These are phyloP conservation scores for Aureobasidium lini DNA, from an alignment of 2,329 filamentous ascomycete genomes.

Conservation along the genomic window DNA sequence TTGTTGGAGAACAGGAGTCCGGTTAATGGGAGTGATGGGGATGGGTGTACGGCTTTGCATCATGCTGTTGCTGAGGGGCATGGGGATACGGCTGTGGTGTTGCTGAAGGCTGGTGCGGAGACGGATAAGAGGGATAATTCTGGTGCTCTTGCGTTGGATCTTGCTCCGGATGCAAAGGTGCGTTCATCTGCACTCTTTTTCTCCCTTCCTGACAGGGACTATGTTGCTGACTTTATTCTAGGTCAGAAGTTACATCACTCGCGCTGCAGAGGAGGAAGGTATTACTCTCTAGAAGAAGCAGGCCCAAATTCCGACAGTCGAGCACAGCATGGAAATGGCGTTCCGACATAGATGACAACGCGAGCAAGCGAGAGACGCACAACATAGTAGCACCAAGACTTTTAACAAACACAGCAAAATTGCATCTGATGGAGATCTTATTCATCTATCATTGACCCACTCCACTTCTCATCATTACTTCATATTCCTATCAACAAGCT, in stretches of 20 bases:
- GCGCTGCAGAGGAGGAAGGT: constrained; percentile 75
- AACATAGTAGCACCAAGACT: neutral
- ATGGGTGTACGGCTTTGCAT: constrained; percentile 83
- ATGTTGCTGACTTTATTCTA: neutral
- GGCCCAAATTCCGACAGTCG: neutral
- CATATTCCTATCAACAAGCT: constrained; percentile 60
- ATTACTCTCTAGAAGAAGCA: constrained; percentile 47
- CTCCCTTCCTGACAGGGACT: no score
- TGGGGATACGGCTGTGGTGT: constrained; percentile 71
- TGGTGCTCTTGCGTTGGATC: constrained; percentile 65
- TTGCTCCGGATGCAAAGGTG: constrained; percentile 81
- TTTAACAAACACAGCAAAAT: neutral
- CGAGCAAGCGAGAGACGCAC: no score
- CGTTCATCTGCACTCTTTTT: neutral
- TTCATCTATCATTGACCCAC: neutral
- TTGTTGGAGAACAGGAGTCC: constrained; percentile 72
- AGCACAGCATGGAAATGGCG: neutral
- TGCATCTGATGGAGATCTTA: neutral
- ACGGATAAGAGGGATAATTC: constrained; percentile 66
- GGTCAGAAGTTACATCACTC: constrained; percentile 59
- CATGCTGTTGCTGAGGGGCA: constrained; percentile 71
- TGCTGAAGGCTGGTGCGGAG: constrained; percentile 82
- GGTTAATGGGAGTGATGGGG: constrained; percentile 71
- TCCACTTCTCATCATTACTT: neutral
- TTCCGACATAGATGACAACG: neutral